phyloP scores from a whole-genome alignment of 306 rosid species.

The Mimosa pudica region DNA sequence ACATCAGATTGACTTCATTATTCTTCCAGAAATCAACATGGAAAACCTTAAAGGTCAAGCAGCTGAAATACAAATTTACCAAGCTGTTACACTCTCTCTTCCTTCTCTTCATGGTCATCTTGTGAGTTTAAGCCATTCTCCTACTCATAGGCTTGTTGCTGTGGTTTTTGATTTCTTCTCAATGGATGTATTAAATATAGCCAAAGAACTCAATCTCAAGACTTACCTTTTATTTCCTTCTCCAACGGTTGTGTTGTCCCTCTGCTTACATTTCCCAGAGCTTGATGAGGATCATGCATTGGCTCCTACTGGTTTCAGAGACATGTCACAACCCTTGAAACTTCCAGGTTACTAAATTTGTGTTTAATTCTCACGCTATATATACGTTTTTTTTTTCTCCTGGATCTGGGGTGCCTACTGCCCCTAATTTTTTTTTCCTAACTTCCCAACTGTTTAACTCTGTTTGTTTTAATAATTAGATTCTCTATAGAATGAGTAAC shows the following conservation, averaged over 20 bases:
- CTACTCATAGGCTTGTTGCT: not conserved
- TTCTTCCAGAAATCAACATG: not conserved
- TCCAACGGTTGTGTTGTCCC: not conserved
- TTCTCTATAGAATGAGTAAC: too few species aligned
- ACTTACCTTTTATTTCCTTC: not conserved
- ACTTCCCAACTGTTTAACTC: too few species aligned
- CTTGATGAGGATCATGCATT: conserved; percentile 5
- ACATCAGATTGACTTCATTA: not conserved
- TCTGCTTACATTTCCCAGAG: not conserved
- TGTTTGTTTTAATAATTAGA: too few species aligned
- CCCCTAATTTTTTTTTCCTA: too few species aligned
- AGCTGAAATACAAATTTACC: not conserved
- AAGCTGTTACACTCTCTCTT: not conserved
- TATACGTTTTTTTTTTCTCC: not conserved
- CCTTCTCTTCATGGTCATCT: not conserved
- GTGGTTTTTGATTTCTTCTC: not conserved
- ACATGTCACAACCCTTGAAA: not conserved
- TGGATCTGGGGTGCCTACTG: too few species aligned
- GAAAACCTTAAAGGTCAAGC: not conserved
- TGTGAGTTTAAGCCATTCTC: not conserved
- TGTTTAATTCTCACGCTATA: not conserved
- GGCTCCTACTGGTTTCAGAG: not conserved
- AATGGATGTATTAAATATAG: not conserved
- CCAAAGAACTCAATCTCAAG: not conserved
- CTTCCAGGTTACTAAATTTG: not conserved